phyloP scores from a whole-genome alignment of 2,329 filamentous ascomycete species.

The Calonectria pseudoturangicola region DNA sequence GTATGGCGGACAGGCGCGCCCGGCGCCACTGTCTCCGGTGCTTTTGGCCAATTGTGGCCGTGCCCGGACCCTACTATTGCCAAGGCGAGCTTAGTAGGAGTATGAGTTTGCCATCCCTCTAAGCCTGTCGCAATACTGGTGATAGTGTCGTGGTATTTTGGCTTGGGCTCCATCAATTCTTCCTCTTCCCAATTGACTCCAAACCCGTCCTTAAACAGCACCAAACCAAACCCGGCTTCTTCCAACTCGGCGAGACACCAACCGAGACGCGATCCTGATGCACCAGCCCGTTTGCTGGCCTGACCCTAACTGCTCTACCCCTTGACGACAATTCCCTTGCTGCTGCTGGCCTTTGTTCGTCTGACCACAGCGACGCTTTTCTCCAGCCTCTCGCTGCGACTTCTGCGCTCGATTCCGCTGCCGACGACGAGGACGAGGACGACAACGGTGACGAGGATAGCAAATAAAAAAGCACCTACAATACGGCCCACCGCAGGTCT shows the following conservation, averaged over 20 bases:
- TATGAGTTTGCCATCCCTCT: slow-evolving; percentile 32
- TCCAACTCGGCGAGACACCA: slow-evolving; percentile 16
- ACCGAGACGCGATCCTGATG: slow-evolving; percentile 38
- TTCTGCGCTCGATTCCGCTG: slow-evolving; percentile 2
- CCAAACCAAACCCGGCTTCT: slow-evolving; percentile 21
- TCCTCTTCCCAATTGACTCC: slow-evolving; percentile 43
- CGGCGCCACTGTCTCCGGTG: slow-evolving; percentile 34
- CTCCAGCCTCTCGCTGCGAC: slow-evolving; percentile 20
- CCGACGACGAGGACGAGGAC: slow-evolving; percentile 30
- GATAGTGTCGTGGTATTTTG: slow-evolving; percentile 49
- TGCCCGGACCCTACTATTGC: slow-evolving; percentile 39
- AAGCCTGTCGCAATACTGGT: slow-evolving; percentile 50
- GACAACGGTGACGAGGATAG: slow-evolving; percentile 35
- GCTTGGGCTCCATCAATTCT: slow-evolving; percentile 39
- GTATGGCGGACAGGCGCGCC: slow-evolving; percentile 27
- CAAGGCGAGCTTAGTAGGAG: slow-evolving; percentile 40
- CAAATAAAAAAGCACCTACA: slow-evolving; percentile 3
- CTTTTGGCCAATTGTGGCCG: slow-evolving; percentile 36
- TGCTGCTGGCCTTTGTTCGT: slow-evolving; percentile 16
- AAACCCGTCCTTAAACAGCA: slow-evolving; percentile 45
- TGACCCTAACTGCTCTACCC: slow-evolving; percentile 24
- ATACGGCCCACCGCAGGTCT: slow-evolving; percentile 25
- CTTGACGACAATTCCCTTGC: slow-evolving; percentile 30
- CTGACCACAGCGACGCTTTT: slow-evolving; percentile 32
- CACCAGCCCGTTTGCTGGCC: slow-evolving; percentile 27